Evolutionary conservation across 129 eudicot species (phyloP), one percentile per base, ranked within the genome.

Genomic region (Silybum marianum): DNA sequence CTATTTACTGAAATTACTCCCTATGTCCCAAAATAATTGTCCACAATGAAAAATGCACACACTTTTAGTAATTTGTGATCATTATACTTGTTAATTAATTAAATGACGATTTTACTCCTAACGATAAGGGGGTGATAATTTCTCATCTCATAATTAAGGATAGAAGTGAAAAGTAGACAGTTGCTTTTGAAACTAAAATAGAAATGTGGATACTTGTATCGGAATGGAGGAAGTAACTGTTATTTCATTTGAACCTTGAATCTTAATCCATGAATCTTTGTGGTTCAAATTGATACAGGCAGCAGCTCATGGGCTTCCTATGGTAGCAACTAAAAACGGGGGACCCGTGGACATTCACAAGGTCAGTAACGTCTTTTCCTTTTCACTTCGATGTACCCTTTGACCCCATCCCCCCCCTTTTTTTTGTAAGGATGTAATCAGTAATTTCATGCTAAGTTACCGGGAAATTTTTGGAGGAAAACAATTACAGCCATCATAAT

Each of bases 301-400:
- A 80, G 97, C 98, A 66, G 98, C 98, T 40, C 98, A 94, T 88
- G 98, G 98, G 81, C 95, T 94, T 38, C 98, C 98, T 18, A 91
- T 88, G 93, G 95, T 94, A 81, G 98, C 98, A 40, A 94, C 98
- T 69, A 91, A 90, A 84, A 94, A 94, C 68, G 98, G 98, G 51
- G 98, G 98, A 42, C 98, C 98, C 26, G 97, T 94, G 40, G 98
- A 91, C 77, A 94, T 94, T 81, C 97, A 94, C 76, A 88, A 87
- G 90, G 98, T 94, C 86, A 85, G 66, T 60, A 18, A 30, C 67
- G n/a, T 22, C 39, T 5, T 78, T 22, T 73, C 30, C 22, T 54
- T 79, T 60, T 7, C n/a, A 13, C 62, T 82, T 18, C 28, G 75
- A 30, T 10, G n/a, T 71, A 10, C 40, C 32, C 76, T 46, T 60